Evolutionary conservation across 2,329 filamentous ascomycete species (phyloP).

Genomic region (Fusarium cicatricum): DNA sequence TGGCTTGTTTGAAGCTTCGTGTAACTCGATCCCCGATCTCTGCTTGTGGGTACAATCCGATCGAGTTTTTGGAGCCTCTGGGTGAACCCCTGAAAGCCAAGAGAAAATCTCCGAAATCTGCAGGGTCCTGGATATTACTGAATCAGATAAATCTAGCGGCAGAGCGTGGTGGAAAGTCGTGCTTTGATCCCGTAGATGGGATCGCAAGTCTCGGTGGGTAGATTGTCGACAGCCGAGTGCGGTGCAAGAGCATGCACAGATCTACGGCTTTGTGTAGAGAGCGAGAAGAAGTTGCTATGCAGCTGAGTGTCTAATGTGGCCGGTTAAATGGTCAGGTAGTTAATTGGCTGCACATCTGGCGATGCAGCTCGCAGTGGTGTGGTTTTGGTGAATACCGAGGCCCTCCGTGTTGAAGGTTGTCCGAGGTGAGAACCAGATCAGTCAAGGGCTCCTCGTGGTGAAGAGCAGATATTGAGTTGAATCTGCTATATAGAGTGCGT

Average conservation of each 20-base stretch:
- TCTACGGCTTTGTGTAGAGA: constrained; percentile 14
- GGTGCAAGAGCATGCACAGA: constrained; percentile 28
- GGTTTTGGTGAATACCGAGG: neutral
- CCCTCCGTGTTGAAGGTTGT: neutral
- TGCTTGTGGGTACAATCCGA: constrained; percentile 1
- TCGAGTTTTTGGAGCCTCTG: neutral
- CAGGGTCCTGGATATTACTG: constrained; percentile 1
- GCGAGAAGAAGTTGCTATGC: constrained; percentile 11
- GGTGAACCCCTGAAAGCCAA: neutral
- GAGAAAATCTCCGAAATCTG: neutral
- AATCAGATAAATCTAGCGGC: neutral
- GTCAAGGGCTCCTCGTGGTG: neutral
- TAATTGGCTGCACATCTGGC: constrained; percentile 8
- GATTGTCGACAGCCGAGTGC: neutral
- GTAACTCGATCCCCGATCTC: neutral
- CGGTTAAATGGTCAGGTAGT: constrained; percentile 22
- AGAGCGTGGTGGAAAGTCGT: neutral
- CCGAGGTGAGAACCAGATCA: neutral
- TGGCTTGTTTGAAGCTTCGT: neutral
- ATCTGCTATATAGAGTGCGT: too few relatives aligned
- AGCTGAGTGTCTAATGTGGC: constrained; percentile 7
- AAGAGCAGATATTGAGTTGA: neutral
- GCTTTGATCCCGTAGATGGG: neutral
- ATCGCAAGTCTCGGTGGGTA: neutral
- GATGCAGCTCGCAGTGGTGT: constrained; percentile 6